Conservation (phyloP, 768 basidiomycete genomes). For the Leccinum sublutescens region DNA sequence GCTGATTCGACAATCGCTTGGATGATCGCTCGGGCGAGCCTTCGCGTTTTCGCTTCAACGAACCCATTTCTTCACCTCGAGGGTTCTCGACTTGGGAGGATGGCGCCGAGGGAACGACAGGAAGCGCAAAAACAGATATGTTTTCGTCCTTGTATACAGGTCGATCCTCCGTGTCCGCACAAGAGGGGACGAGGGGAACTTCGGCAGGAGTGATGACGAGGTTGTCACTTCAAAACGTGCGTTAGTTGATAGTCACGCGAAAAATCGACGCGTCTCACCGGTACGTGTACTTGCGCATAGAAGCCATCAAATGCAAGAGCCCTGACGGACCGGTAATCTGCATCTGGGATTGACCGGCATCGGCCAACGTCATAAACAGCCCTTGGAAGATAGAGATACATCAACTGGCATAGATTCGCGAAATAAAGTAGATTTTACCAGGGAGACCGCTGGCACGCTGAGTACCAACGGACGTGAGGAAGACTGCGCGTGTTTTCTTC, state of each 20-base stretch:
- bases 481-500: slow-evolving; percentile 66
- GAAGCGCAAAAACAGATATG: slow-evolving; percentile 62
- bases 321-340: slow-evolving; percentile 73
- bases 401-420: background rate
- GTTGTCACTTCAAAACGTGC: slow-evolving; percentile 41
- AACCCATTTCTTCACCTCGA: background rate
- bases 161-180: slow-evolving; percentile 22
- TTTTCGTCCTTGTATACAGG: slow-evolving; percentile 63
- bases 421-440: slow-evolving; percentile 44
- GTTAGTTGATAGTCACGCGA: background rate
- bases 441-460: slow-evolving; percentile 69
- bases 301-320: slow-evolving; percentile 65
- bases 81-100: background rate
- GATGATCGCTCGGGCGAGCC: slow-evolving; percentile 37
- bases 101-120: slow-evolving; percentile 36
- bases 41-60: slow-evolving; percentile 45
- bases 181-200: slow-evolving; percentile 31
- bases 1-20: slow-evolving; percentile 30
- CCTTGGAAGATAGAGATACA: slow-evolving; percentile 40
- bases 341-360: slow-evolving; percentile 57
- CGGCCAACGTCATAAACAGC: slow-evolving; percentile 76
- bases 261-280: slow-evolving; percentile 42
- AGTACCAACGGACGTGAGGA: slow-evolving; percentile 65
- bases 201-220: slow-evolving; percentile 49
- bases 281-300: slow-evolving; percentile 64